phyloP scores from a whole-genome alignment of 306 rosid species.

The Rosa multiflora region DNA sequence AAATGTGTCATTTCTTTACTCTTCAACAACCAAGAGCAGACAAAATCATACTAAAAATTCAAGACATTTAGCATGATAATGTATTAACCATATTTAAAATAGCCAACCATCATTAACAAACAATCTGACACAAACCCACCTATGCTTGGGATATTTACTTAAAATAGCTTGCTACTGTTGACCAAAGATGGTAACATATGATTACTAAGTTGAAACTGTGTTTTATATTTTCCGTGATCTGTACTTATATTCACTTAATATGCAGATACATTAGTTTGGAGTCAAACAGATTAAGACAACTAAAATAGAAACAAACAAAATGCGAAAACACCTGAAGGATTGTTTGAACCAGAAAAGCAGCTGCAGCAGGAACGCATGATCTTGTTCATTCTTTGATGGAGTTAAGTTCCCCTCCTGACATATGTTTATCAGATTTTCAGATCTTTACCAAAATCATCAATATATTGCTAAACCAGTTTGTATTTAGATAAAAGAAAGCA shows the following conservation, averaged over 20 bases:
- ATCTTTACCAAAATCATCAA: background rate
- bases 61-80: background rate
- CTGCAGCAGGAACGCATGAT: conserved; percentile 86
- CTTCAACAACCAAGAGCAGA: background rate
- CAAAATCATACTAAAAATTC: background rate
- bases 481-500: background rate
- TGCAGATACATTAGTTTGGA: background rate
- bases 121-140: background rate
- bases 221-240: background rate
- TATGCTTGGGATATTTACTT: background rate
- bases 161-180: conserved; percentile 1
- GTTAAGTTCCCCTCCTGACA: conserved; percentile 78
- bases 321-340: conserved; percentile 71
- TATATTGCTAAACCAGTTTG: background rate
- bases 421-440: conserved; percentile 28
- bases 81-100: background rate
- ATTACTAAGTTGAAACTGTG: background rate
- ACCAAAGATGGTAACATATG: background rate
- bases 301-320: too few relatives aligned
- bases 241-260: background rate
- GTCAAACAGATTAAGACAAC: conserved; percentile 9
- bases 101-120: background rate
- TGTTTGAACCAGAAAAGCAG: conserved; percentile 93
- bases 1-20: background rate
- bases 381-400: conserved; percentile 68